phyloP scores from a whole-genome alignment of 148 eudicot genomes.

The Rhododendron simsii region DNA sequence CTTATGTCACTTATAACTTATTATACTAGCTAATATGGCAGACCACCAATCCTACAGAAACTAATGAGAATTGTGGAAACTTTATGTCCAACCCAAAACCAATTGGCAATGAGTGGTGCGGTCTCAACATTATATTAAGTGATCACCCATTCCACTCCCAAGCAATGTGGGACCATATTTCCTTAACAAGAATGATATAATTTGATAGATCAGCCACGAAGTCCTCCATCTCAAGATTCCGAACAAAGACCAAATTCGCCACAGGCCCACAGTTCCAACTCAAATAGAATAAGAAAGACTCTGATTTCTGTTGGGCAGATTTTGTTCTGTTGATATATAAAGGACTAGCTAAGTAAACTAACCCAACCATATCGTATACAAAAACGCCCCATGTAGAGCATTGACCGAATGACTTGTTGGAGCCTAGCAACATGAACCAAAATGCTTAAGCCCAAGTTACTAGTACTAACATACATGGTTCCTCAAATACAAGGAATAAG shows the following conservation, averaged over 20 bases:
- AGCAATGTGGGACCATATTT: too few species aligned
- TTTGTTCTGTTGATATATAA: not conserved
- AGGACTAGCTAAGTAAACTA: not conserved
- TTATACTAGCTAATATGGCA: not conserved
- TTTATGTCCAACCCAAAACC: too few species aligned
- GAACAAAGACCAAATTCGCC: not conserved
- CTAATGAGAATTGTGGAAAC: not conserved
- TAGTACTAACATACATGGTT: too few species aligned
- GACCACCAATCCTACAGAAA: not conserved
- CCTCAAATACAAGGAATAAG: too few species aligned
- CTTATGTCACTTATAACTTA: not conserved
- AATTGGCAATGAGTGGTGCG: too few species aligned
- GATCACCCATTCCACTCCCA: too few species aligned
- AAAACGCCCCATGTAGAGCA: not conserved
- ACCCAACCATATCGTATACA: too few species aligned
- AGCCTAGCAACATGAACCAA: too few species aligned
- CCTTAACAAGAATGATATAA: not conserved
- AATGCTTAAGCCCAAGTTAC: too few species aligned
- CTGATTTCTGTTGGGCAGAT: not conserved
- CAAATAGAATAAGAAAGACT: not conserved
- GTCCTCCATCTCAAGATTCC: not conserved
- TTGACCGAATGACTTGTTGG: too few species aligned
- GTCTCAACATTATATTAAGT: too few species aligned
- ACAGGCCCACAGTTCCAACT: not conserved
- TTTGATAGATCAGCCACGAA: not conserved